Evolutionary conservation across 108 stramenopile species (phyloP).

Genomic region (Halocafeteria seosinensis): DNA sequence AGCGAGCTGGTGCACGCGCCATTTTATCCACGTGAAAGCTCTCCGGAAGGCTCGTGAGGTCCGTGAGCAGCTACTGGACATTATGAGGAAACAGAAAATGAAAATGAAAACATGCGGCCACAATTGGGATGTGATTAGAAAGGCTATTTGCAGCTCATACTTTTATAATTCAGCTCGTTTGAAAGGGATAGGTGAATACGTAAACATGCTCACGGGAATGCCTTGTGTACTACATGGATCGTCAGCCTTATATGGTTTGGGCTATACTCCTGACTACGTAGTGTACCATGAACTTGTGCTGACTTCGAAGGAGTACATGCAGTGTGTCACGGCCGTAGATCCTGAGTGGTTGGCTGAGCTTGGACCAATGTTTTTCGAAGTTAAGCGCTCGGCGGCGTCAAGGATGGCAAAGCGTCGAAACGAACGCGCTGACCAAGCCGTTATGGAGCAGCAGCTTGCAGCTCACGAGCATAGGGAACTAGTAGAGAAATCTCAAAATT

Average conservation of each 20-base stretch:
- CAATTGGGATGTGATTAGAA: constrained; percentile 83
- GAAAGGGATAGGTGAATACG: constrained; percentile 93
- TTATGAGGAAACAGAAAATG: constrained; percentile 82
- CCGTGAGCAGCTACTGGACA: constrained; percentile 77
- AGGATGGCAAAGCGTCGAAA: neutral
- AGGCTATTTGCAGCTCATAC: constrained; percentile 95
- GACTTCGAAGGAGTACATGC: constrained; percentile 93
- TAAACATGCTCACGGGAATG: constrained; percentile 88
- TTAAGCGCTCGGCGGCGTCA: constrained; percentile 68
- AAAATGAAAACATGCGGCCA: constrained; percentile 36
- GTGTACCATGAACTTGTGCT: constrained; percentile 93
- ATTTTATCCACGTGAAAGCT: constrained; percentile 89
- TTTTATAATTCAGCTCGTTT: constrained; percentile 88
- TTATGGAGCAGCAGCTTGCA: no score
- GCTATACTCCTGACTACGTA: constrained; percentile 94
- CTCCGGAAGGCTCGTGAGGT: constrained; percentile 89
- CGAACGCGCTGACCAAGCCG: neutral
- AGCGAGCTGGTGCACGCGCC: constrained; percentile 76
- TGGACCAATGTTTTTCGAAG: constrained; percentile 91
- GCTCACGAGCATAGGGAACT: no score
- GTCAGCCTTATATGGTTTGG: constrained; percentile 73
- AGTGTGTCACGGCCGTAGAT: constrained; percentile 88
- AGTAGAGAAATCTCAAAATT: no score
- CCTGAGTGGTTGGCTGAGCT: constrained; percentile 94
- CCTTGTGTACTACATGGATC: constrained; percentile 70